phyloP scores from a whole-genome alignment of 1,139 yeast genomes.

The Pneumocystis murina region DNA sequence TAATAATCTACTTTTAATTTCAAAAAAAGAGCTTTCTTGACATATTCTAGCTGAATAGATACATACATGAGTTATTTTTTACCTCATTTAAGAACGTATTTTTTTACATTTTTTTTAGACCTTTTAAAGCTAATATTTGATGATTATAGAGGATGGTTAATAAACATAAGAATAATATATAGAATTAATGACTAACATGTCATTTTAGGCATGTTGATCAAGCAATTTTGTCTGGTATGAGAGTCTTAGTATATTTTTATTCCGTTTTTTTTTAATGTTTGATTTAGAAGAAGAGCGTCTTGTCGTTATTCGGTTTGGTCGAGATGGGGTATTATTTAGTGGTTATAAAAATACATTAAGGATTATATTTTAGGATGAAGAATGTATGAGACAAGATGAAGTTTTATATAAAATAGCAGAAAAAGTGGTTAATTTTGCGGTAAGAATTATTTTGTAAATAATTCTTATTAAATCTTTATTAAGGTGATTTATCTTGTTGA shows the following conservation, averaged over 20 bases:
- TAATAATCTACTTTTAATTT: background rate
- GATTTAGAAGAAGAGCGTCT: slow-evolving; percentile 64
- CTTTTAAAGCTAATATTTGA: background rate
- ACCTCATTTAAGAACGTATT: background rate
- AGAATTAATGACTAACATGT: background rate
- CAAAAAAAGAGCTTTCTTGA: no score
- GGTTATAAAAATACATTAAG: slow-evolving; percentile 7
- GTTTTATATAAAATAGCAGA: slow-evolving; percentile 64
- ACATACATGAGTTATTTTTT: background rate
- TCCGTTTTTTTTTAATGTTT: background rate
- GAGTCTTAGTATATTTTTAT: background rate
- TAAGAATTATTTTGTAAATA: slow-evolving; percentile 21
- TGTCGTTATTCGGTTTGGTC: slow-evolving; percentile 78
- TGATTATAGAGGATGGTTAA: slow-evolving; percentile 50
- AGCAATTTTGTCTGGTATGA: slow-evolving; percentile 44
- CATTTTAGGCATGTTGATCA: slow-evolving; percentile 71
- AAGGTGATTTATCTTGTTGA: slow-evolving; percentile 52
- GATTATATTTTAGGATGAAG: slow-evolving; percentile 32
- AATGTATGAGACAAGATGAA: slow-evolving; percentile 87
- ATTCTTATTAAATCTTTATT: background rate
- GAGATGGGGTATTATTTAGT: slow-evolving; percentile 30
- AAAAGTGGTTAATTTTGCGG: slow-evolving; percentile 76
- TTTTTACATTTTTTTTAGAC: background rate
- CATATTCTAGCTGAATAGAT: background rate
- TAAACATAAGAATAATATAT: background rate